These are phyloP conservation scores for Picea abies DNA, from an alignment of 83 land plant genomes.

Conservation along the genomic window DNA sequence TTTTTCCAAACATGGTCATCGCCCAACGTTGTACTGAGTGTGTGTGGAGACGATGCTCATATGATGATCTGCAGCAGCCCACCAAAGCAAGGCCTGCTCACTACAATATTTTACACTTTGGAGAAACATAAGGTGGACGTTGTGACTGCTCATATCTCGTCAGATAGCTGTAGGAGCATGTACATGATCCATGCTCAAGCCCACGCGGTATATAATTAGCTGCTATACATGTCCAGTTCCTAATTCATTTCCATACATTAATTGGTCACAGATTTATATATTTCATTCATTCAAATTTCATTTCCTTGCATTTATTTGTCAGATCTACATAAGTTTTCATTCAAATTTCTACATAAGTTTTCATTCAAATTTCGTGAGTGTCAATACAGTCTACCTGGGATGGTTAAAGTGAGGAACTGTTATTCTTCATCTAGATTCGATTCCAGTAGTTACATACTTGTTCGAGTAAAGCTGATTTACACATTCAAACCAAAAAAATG, in stretches of 20 bases:
- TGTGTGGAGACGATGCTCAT: slow-evolving; percentile 55
- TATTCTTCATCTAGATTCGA: too few species aligned
- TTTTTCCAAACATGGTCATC: slow-evolving; percentile 62
- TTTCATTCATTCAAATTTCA: too few species aligned
- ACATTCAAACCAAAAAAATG: too few species aligned
- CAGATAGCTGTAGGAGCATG: slow-evolving; percentile 39
- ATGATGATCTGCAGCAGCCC: slow-evolving; percentile 36
- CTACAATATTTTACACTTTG: slow-evolving; percentile 41
- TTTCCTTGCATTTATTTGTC: too few species aligned
- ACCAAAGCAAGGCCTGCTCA: slow-evolving; percentile 44
- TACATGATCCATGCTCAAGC: slow-evolving; percentile 62
- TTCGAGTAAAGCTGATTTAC: too few species aligned
- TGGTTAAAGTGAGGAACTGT: too few species aligned
- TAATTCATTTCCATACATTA: too few species aligned
- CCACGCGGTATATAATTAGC: too few species aligned
- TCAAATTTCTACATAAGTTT: neutral
- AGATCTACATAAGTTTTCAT: neutral
- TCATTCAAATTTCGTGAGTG: neutral
- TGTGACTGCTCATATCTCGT: slow-evolving; percentile 52
- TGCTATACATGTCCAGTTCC: too few species aligned
- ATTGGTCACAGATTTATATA: too few species aligned
- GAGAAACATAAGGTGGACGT: slow-evolving; percentile 63
- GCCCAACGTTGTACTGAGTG: slow-evolving; percentile 53
- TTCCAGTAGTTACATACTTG: too few species aligned
- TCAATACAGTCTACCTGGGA: neutral